A percentile compares a stretch with the other conserved stretches of the same genome.
Conservation (phyloP, 495 filamentous ascomycete genomes). For the Ascodesmis nigricans region DNA sequence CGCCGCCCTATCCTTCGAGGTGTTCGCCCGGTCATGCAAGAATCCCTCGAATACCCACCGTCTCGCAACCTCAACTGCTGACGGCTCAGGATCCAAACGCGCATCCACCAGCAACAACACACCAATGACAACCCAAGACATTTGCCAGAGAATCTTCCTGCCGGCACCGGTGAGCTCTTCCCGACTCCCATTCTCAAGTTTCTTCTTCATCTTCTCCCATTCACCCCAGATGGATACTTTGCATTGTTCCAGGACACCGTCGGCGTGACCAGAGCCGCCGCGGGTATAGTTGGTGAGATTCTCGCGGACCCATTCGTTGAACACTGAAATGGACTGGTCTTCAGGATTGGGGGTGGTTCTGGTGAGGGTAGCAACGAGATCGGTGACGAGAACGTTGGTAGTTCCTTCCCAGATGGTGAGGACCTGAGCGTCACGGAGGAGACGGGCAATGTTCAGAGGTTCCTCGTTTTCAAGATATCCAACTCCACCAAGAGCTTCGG, state of each 20-base stretch:
- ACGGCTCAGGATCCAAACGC: slow-evolving; percentile 14
- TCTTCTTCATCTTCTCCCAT: slow-evolving; percentile 15
- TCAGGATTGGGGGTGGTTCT: slow-evolving; percentile 20
- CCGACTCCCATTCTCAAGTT: slow-evolving; percentile 7
- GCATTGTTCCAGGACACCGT: slow-evolving; percentile 15
- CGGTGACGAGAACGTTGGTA: slow-evolving; percentile 43
- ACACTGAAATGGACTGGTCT: slow-evolving; percentile 13
- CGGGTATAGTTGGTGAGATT: slow-evolving; percentile 11
- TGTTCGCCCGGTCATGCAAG: too few species aligned
- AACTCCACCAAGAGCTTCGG: slow-evolving; percentile 53
- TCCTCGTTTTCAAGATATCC: slow-evolving; percentile 49
- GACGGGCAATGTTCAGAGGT: slow-evolving; percentile 39
- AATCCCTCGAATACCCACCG: slow-evolving; percentile 18
- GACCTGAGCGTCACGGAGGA: slow-evolving; percentile 43
- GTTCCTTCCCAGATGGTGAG: slow-evolving; percentile 59
- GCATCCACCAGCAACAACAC: slow-evolving; percentile 19
- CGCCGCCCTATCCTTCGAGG: too few species aligned
- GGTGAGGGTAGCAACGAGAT: slow-evolving; percentile 35
- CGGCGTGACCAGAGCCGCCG: slow-evolving; percentile 7
- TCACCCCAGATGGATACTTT: slow-evolving; percentile 19
- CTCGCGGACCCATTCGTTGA: slow-evolving; percentile 19
- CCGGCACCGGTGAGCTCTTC: slow-evolving; percentile 17
- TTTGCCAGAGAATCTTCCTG: slow-evolving; percentile 15
- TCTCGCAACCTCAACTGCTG: slow-evolving; percentile 15
- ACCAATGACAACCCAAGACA: slow-evolving; percentile 18